Conservation (phyloP, 2,329 filamentous ascomycete genomes). For the Bipolaris sorokiniana region DNA sequence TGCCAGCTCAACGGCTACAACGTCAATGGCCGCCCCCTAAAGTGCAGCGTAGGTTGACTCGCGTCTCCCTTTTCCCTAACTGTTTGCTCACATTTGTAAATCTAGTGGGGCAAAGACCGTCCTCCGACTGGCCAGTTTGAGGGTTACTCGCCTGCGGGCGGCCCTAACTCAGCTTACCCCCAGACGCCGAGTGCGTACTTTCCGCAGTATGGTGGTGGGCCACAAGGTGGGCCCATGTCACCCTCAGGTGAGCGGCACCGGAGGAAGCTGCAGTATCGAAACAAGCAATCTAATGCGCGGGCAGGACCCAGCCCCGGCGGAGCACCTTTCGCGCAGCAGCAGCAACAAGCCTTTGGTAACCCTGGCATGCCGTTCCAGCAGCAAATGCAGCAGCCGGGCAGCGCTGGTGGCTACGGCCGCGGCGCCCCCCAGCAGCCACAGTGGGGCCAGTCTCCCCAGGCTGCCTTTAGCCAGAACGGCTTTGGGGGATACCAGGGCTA, state of each 20-base stretch:
- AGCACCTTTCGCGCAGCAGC: conserved; percentile 64
- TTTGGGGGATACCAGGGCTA: conserved; percentile 68
- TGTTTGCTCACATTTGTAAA: conserved; percentile 42
- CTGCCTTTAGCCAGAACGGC: conserved; percentile 59
- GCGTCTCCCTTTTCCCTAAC: conserved; percentile 19
- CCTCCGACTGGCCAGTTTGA: conserved; percentile 83
- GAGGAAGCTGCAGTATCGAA: conserved; percentile 46
- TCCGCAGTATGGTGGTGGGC: conserved; percentile 84
- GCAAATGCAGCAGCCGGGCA: conserved; percentile 59
- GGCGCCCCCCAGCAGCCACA: conserved; percentile 64
- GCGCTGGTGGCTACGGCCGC: conserved; percentile 83
- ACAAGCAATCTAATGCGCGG: conserved; percentile 47
- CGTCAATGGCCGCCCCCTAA: conserved; percentile 93
- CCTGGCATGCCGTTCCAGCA: conserved; percentile 58
- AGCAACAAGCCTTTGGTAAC: conserved; percentile 66
- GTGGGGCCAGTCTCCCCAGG: conserved; percentile 59
- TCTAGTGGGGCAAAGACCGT: conserved; percentile 98
- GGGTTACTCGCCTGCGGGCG: conserved; percentile 79
- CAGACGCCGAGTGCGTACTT: conserved; percentile 84
- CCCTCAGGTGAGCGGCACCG: conserved; percentile 58
- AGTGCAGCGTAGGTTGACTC: conserved; percentile 86
- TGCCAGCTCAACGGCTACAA: conserved; percentile 98
- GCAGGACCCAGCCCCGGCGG: conserved; percentile 64
- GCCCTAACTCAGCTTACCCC: conserved; percentile 74
- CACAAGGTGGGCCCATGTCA: conserved; percentile 62